Percentiles rank a stretch among this genome's conserved stretches.
phyloP scores from a whole-genome alignment of 148 eudicot genomes.

The Bassia scoparia region DNA sequence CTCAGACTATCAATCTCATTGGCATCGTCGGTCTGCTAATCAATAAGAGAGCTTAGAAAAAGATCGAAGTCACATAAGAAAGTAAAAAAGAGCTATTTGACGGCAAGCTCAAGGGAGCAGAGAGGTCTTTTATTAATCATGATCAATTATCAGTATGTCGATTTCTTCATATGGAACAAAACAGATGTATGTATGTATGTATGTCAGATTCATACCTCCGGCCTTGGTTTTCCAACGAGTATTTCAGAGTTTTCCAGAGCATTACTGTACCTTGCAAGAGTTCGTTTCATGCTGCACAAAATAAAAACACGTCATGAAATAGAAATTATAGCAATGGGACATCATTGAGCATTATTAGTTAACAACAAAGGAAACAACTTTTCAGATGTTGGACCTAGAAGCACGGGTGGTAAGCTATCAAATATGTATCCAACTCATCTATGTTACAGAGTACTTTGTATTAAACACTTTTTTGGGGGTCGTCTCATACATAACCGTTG shows the following conservation, averaged over 20 bases:
- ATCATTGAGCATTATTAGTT: not conserved
- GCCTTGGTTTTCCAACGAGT: slow-evolving; percentile 25
- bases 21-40: slow-evolving; percentile 34
- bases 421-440: too few relatives aligned
- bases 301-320: not conserved
- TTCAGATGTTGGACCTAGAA: too few relatives aligned
- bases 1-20: slow-evolving; percentile 48
- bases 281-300: slow-evolving; percentile 48
- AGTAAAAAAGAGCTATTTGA: not conserved
- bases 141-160: not conserved
- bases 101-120: not conserved
- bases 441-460: too few relatives aligned
- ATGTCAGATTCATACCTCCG: slow-evolving; percentile 37
- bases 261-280: slow-evolving; percentile 49
- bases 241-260: slow-evolving; percentile 31
- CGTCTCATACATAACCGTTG: too few relatives aligned
- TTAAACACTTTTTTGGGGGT: too few relatives aligned
- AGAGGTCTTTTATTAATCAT: not conserved
- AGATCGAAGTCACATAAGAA: not conserved
- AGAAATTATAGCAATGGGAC: not conserved
- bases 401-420: too few relatives aligned
- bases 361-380: not conserved
- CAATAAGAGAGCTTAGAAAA: not conserved
- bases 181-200: not conserved
- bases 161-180: not conserved